Evolutionary conservation across 306 rosid species (phyloP), one percentile per base, ranked within the genome.

Genomic region (Pyrus communis): DNA sequence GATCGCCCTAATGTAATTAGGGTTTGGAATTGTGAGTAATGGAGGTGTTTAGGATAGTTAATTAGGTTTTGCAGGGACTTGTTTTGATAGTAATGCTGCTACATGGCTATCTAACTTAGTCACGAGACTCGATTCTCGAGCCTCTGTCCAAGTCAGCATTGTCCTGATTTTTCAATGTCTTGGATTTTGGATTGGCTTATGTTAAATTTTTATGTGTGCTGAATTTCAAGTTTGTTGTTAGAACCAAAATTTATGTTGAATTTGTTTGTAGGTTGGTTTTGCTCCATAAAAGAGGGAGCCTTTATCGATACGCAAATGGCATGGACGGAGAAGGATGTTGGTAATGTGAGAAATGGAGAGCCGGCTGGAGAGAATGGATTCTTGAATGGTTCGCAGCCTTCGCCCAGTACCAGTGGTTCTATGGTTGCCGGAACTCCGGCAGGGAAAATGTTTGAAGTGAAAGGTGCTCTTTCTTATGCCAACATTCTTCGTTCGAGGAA

Each of bases 401-500:
- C 90, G 66, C 68, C 88, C 43, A 83, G 89, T 75, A 60, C 76
- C 62, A 77, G 88, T 80, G 88, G 88, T 21, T 77, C 90, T 51
- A 51, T 12, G 23, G 81, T 25, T 28, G 82, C 43, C 70, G 83
- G 52, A 10, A 80, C 58, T 83, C 74, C 82, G 1, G 84, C 49
- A 13, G 51, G 71, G 58, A 76, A 82, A 81, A 78, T 69, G 62
- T 83, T 84, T 45, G 93, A 89, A 75, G 90, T 88, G 85, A 94
- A 89, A 70, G 93, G 86, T 59, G 83, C 84, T 60, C 81, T 92
- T 78, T 84, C 89, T 9, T 89, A 85, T 86, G 99, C 97, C 60
- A 92, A 88, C 70, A 84, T 89, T 77, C 88, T 95, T 42, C 90
- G 97, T 45, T 92, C 97, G 0, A 89, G 99, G 88, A 95, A 92